A percentile compares a stretch with the other conserved stretches of the same genome.
Evolutionary conservation across 805 yeast species (phyloP).

Genomic region (Myxozyma kluyveri): DNA sequence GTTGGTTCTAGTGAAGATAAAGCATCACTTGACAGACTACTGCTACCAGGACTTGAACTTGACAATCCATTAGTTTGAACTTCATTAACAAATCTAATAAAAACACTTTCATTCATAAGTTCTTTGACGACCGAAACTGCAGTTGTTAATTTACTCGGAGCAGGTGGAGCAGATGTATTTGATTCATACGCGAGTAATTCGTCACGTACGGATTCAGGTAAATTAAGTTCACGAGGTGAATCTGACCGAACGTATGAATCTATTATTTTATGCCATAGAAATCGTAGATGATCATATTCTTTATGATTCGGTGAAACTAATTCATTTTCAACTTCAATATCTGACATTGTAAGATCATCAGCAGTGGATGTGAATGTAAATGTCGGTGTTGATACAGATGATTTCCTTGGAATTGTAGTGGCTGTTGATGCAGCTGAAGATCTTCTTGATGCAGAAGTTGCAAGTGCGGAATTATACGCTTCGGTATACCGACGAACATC

Average conservation of each 20-base stretch:
- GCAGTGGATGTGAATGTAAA: no score
- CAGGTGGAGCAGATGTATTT: conserved; percentile 22
- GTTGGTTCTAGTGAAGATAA: not conserved
- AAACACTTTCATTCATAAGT: conserved; percentile 35
- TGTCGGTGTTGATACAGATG: not conserved
- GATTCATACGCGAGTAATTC: conserved; percentile 19
- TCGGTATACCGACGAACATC: conserved; percentile 34
- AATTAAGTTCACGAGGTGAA: conserved; percentile 36
- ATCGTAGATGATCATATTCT: conserved; percentile 19
- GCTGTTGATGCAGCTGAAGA: not conserved
- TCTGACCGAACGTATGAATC: conserved; percentile 32
- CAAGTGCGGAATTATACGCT: conserved; percentile 11
- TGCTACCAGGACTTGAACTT: no score
- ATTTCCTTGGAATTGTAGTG: not conserved
- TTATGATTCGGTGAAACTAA: conserved; percentile 2
- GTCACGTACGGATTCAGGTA: conserved; percentile 35
- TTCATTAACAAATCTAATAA: conserved; percentile 33
- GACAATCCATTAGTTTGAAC: conserved; percentile 4
- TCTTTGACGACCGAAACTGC: conserved; percentile 33
- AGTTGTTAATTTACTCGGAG: conserved; percentile 24
- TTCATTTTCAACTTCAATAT: not conserved
- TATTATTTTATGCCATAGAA: conserved; percentile 35
- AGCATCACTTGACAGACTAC: no score
- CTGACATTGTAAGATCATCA: no score
- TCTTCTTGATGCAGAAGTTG: not conserved